Conservation (phyloP, 2,329 filamentous ascomycete species). For the Teratosphaeria destructans region DNA sequence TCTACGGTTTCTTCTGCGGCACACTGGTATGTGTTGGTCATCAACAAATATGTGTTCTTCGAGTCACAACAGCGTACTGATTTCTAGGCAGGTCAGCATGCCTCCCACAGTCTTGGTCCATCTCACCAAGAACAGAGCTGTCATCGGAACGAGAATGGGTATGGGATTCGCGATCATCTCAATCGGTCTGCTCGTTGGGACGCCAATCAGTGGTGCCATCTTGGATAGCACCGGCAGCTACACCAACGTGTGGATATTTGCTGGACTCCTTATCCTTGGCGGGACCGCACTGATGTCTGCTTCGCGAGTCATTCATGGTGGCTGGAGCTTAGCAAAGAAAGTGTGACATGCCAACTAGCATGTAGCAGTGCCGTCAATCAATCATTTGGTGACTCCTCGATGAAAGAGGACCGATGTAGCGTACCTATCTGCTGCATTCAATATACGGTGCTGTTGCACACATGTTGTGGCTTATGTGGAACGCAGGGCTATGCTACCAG, state of each 20-base stretch:
- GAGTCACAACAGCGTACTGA: neutral
- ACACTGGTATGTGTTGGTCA: conserved; percentile 28
- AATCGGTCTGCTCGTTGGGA: conserved; percentile 45
- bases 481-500: too few relatives aligned
- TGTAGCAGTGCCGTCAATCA: neutral
- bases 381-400: too few relatives aligned
- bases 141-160: conserved; percentile 44
- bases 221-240: conserved; percentile 33
- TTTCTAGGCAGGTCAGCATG: conserved; percentile 15
- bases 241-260: conserved; percentile 34
- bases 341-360: conserved; percentile 6
- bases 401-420: too few relatives aligned
- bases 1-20: conserved; percentile 42
- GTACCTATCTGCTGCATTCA: too few relatives aligned
- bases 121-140: conserved; percentile 31
- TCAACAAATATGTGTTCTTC: neutral
- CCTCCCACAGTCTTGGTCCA: conserved; percentile 37
- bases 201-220: conserved; percentile 48
- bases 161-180: conserved; percentile 44
- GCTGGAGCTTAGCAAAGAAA: conserved; percentile 13
- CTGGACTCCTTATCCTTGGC: conserved; percentile 24
- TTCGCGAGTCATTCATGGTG: conserved; percentile 19
- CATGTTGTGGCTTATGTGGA: too few relatives aligned
- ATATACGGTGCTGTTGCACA: too few relatives aligned
- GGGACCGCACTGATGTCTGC: conserved; percentile 15